phyloP scores from a whole-genome alignment of 2,329 filamentous ascomycete genomes.

The Aspergillus arachidicola region DNA sequence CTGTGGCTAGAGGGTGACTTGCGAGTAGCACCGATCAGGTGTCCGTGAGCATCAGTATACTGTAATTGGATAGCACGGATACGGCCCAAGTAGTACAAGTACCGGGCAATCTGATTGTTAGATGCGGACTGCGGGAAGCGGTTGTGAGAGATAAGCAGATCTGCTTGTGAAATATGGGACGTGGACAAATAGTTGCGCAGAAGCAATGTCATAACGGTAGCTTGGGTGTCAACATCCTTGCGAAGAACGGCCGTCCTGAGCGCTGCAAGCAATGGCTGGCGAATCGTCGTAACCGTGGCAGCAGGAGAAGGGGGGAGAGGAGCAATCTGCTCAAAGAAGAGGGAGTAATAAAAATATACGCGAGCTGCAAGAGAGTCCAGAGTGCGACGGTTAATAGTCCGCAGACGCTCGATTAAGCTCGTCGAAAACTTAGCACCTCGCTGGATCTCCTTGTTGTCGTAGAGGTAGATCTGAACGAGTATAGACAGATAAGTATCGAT shows the following conservation, averaged over 20 bases:
- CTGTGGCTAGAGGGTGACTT: slow-evolving; percentile 90
- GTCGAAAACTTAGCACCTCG: slow-evolving; percentile 83
- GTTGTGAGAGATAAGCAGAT: slow-evolving; percentile 92
- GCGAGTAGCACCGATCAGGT: slow-evolving; percentile 87
- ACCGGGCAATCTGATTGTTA: slow-evolving; percentile 97
- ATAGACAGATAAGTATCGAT: slow-evolving; percentile 88
- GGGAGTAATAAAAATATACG: slow-evolving; percentile 96
- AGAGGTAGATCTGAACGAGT: slow-evolving; percentile 81
- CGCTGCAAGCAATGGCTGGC: slow-evolving; percentile 81
- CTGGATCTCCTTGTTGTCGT: slow-evolving; percentile 80
- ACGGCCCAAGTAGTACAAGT: slow-evolving; percentile 94
- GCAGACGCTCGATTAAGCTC: slow-evolving; percentile 80
- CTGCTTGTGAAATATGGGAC: slow-evolving; percentile 94
- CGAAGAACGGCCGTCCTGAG: slow-evolving; percentile 93
- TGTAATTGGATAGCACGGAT: slow-evolving; percentile 95
- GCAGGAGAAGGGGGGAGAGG: slow-evolving; percentile 86
- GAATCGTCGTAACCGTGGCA: slow-evolving; percentile 82
- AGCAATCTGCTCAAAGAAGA: slow-evolving; percentile 90
- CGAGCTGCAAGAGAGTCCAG: slow-evolving; percentile 91
- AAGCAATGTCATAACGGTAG: slow-evolving; percentile 89
- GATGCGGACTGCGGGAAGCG: slow-evolving; percentile 91
- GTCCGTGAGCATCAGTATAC: slow-evolving; percentile 95
- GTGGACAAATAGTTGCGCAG: slow-evolving; percentile 95
- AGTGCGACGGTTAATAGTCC: slow-evolving; percentile 87
- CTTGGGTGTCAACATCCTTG: slow-evolving; percentile 97